Conservation (phyloP, 352 stramenopile genomes). For the Phytopythium mirpurense region DNA sequence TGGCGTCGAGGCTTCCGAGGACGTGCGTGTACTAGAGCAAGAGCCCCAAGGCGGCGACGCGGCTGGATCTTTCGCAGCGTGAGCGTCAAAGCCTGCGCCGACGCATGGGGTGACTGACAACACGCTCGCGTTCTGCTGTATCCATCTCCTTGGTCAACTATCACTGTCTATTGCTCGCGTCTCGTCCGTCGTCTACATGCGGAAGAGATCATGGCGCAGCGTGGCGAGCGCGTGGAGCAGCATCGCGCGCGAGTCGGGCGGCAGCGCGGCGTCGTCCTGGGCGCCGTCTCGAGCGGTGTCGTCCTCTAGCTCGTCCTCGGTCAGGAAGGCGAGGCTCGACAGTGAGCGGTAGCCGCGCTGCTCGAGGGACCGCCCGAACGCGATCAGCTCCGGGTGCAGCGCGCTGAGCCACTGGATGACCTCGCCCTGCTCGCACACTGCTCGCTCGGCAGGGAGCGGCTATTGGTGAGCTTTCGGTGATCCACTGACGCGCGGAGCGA, state of each 20-base stretch:
- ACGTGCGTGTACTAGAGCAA: too few species aligned
- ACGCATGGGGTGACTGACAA: too few species aligned
- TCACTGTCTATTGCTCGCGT: neutral
- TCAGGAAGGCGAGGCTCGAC: conserved; percentile 80
- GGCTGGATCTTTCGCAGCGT: too few species aligned
- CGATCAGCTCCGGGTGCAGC: conserved; percentile 59
- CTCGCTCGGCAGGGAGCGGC: neutral
- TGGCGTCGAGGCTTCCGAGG: too few species aligned
- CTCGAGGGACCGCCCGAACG: conserved; percentile 55
- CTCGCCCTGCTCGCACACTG: conserved; percentile 74
- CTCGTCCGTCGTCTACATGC: conserved; percentile 36
- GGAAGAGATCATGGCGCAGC: conserved; percentile 74
- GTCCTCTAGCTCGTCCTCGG: conserved; percentile 48
- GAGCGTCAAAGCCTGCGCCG: too few species aligned
- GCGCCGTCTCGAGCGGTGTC: conserved; percentile 13
- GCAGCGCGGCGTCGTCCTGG: conserved; percentile 16
- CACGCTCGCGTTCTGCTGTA: too few species aligned
- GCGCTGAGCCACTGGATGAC: conserved; percentile 84
- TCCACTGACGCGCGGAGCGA: too few species aligned
- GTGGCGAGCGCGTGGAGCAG: conserved; percentile 63
- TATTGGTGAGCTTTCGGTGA: too few species aligned
- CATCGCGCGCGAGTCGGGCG: conserved; percentile 24
- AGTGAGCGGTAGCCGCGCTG: conserved; percentile 61
- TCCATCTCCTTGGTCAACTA: neutral
- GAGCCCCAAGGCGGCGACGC: too few species aligned